A percentile compares a stretch with the other conserved stretches of the same genome.
Evolutionary conservation across 148 eudicot genomes (phyloP).

Genomic region (Diospyros kaki): DNA sequence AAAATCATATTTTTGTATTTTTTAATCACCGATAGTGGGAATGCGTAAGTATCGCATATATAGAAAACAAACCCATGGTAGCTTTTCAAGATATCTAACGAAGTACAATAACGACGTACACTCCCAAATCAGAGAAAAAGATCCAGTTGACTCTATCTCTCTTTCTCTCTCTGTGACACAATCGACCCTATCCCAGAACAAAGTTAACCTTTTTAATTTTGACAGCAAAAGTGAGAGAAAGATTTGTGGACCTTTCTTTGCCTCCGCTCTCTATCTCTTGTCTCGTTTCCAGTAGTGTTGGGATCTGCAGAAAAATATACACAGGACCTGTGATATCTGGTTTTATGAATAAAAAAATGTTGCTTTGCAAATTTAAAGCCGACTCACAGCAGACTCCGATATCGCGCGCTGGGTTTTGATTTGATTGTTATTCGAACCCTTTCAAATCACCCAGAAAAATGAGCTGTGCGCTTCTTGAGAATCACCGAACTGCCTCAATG

Average conservation of each 20-base stretch:
- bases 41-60: background rate
- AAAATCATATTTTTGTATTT: too few species aligned
- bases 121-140: constrained; percentile 4
- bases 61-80: background rate
- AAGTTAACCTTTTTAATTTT: background rate
- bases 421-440: too few species aligned
- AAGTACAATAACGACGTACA: background rate
- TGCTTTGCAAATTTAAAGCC: too few species aligned
- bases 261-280: background rate
- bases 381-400: too few species aligned
- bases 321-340: too few species aligned
- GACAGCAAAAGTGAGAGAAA: background rate
- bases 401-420: too few species aligned
- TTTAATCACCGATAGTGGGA: too few species aligned
- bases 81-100: constrained; percentile 13
- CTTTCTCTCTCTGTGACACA: background rate
- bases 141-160: constrained; percentile 12
- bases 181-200: background rate
- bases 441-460: too few species aligned
- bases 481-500: too few species aligned
- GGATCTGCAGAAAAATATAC: too few species aligned
- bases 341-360: too few species aligned
- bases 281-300: background rate
- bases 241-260: background rate
- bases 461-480: too few species aligned